Evolutionary conservation across 2,329 filamentous ascomycete genomes (phyloP).

Genomic region (Aureobasidium sp.): DNA sequence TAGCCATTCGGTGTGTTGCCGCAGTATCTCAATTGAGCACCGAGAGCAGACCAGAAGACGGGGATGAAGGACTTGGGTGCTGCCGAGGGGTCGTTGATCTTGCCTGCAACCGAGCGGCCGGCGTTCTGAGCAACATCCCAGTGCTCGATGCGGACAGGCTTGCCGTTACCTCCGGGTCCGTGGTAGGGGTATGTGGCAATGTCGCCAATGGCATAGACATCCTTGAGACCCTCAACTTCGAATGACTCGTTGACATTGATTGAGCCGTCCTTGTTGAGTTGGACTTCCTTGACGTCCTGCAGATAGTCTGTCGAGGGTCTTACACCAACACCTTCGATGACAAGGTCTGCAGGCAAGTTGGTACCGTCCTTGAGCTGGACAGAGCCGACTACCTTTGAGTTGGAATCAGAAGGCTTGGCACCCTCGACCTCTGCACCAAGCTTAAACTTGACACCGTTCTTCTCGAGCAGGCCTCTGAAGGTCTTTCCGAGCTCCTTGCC

Average conservation of each 20-base stretch:
- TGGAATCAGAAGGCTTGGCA: conserved; percentile 62
- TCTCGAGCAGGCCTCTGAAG: conserved; percentile 72
- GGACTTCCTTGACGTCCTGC: conserved; percentile 60
- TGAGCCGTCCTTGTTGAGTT: conserved; percentile 81
- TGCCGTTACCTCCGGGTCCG: conserved; percentile 74
- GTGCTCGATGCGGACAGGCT: conserved; percentile 79
- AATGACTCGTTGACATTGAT: conserved; percentile 75
- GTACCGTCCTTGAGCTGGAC: conserved; percentile 83
- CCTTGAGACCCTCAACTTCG: conserved; percentile 64
- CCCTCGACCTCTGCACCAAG: conserved; percentile 76
- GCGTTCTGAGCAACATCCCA: conserved; percentile 98
- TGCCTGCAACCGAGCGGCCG: conserved; percentile 69
- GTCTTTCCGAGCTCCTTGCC: conserved; percentile 73
- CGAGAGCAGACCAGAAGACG: conserved; percentile 93
- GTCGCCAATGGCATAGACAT: conserved; percentile 89
- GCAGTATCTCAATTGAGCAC: conserved; percentile 84
- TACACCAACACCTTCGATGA: conserved; percentile 87
- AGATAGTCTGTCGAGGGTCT: conserved; percentile 78
- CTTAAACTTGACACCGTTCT: conserved; percentile 82
- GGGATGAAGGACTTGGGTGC: conserved; percentile 72
- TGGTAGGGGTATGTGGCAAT: conserved; percentile 93
- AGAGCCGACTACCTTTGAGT: conserved; percentile 67
- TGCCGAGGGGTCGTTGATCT: conserved; percentile 61
- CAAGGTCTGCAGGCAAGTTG: conserved; percentile 74
- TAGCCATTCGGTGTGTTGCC: conserved; percentile 77